phyloP scores from a whole-genome alignment of 1,284 basidiomycete genomes.

The Leccinum fallax region DNA sequence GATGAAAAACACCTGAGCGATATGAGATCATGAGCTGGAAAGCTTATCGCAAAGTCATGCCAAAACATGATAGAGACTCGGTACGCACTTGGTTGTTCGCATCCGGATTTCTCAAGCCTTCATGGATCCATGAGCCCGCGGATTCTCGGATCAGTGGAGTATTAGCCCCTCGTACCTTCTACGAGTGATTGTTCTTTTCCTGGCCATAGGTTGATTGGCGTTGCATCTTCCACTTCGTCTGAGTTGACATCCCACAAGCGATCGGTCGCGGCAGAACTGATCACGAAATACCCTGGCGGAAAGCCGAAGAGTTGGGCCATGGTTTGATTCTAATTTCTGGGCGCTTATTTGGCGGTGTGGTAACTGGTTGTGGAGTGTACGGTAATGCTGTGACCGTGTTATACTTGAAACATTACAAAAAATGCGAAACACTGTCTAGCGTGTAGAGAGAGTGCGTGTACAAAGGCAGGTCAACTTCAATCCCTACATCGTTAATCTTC shows the following conservation, averaged over 20 bases:
- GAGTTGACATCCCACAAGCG: constrained; percentile 64
- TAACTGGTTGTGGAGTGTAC: neutral
- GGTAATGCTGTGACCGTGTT: neutral
- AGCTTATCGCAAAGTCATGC: neutral
- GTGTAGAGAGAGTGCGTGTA: neutral
- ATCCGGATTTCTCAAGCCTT: constrained; percentile 65
- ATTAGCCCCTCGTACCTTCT: constrained; percentile 52
- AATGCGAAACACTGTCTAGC: neutral
- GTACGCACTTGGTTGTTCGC: constrained; percentile 69
- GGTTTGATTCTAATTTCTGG: neutral
- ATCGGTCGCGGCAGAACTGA: constrained; percentile 60
- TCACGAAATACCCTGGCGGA: constrained; percentile 74
- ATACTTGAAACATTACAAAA: neutral
- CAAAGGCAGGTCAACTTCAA: neutral
- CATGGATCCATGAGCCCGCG: constrained; percentile 13
- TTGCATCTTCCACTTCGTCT: constrained; percentile 64
- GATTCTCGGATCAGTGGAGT: constrained; percentile 3
- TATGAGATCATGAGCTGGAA: neutral
- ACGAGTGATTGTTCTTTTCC: constrained; percentile 74
- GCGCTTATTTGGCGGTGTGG: neutral
- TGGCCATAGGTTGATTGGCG: constrained; percentile 64
- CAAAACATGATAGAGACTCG: neutral
- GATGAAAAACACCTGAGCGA: constrained; percentile 73
- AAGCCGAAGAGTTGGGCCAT: constrained; percentile 53
- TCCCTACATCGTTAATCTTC: constrained; percentile 11